phyloP scores from a whole-genome alignment of 257 asterid species.

The Rubia yunnanensis region DNA sequence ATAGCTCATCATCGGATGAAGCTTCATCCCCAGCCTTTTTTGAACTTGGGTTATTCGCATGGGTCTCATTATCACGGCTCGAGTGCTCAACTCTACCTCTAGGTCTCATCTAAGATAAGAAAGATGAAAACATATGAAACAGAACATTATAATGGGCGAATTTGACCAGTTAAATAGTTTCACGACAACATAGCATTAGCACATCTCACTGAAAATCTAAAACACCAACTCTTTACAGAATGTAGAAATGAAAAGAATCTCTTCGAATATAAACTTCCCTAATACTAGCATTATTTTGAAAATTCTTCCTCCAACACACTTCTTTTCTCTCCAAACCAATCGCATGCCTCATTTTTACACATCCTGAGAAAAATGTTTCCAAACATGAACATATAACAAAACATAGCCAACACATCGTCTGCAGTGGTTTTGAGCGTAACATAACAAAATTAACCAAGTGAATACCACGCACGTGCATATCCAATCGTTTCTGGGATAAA shows the following conservation, averaged over 20 bases:
- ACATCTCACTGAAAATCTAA: not conserved
- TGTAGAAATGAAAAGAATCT: not conserved
- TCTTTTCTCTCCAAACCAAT: not conserved
- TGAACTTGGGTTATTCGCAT: conserved; percentile 29
- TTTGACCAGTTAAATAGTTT: not conserved
- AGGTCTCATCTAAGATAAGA: conserved; percentile 36
- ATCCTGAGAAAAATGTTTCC: not conserved
- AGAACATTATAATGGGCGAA: not conserved
- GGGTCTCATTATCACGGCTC: conserved; percentile 38
- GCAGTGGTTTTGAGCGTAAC: not conserved
- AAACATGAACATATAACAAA: not conserved
- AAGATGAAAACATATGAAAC: not conserved
- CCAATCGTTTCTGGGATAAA: not conserved
- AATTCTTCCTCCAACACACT: not conserved
- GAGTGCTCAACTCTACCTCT: conserved; percentile 43
- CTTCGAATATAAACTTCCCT: not conserved
- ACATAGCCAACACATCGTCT: not conserved
- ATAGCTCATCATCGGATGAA: conserved; percentile 57
- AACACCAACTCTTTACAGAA: not conserved
- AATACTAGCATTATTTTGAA: too few species aligned
- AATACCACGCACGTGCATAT: not conserved
- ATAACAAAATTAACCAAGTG: not conserved
- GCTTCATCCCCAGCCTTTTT: conserved; percentile 46
- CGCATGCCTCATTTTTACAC: not conserved
- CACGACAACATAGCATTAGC: not conserved